A percentile compares a stretch with the other conserved stretches of the same genome.
Conservation (phyloP, 164 flowering plant species). For the Berberis thunbergii region DNA sequence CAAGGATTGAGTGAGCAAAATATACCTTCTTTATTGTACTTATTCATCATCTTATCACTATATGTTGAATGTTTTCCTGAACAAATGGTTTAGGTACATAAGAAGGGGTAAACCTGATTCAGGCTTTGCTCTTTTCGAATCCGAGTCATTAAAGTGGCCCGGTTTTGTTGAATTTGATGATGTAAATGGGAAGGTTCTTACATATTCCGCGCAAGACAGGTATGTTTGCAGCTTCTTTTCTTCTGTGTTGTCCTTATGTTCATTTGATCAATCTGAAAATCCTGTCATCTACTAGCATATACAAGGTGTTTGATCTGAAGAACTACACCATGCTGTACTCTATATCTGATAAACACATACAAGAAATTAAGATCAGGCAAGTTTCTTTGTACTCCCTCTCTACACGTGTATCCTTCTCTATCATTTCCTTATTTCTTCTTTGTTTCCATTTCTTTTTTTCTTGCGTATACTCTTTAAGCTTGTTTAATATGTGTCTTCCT, state of each 20-base stretch:
- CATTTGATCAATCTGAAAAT: background rate
- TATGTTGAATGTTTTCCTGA: background rate
- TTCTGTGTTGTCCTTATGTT: too few relatives aligned
- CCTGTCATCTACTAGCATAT: constrained; percentile 10
- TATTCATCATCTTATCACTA: background rate
- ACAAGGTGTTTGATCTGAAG: constrained; percentile 29
- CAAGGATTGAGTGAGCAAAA: constrained; percentile 69
- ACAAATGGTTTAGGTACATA: constrained; percentile 46
- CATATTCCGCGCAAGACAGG: constrained; percentile 30
- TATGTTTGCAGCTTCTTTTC: background rate
- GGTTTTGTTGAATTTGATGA: constrained; percentile 31
- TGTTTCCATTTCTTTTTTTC: too few relatives aligned
- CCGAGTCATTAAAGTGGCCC: constrained; percentile 30
- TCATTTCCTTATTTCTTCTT: too few relatives aligned
- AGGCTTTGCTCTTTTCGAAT: constrained; percentile 23
- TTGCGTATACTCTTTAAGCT: too few relatives aligned
- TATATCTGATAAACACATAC: constrained; percentile 82
- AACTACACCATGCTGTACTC: constrained; percentile 92
- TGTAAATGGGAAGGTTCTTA: constrained; percentile 26
- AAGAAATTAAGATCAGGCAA: constrained; percentile 96
- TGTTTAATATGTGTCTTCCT: too few relatives aligned
- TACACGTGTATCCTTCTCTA: too few relatives aligned
- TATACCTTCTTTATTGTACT: background rate
- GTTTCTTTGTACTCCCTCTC: background rate
- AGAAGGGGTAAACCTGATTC: constrained; percentile 64